Percentiles rank a stretch among this genome's conserved stretches.
phyloP scores from a whole-genome alignment of 1,284 basidiomycete genomes.

The Cerrena zonata region DNA sequence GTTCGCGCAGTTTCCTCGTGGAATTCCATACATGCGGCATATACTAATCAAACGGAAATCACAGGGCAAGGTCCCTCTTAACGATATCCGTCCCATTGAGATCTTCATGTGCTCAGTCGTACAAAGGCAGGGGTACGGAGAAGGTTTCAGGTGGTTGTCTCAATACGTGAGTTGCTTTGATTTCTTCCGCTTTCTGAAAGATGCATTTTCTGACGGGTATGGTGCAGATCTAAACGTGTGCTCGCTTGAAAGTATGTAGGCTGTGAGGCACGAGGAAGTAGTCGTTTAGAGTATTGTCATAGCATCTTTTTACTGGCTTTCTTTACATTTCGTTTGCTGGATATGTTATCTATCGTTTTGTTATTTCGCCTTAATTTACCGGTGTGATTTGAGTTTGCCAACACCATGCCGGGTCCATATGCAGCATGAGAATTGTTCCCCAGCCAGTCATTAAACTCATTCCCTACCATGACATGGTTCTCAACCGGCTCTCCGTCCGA shows the following conservation, averaged over 20 bases:
- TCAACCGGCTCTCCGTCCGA: neutral
- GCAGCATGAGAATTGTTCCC: no score
- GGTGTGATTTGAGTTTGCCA: no score
- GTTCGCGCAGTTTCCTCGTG: constrained; percentile 38
- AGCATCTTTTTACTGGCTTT: constrained; percentile 5
- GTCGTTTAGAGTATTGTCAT: constrained; percentile 6
- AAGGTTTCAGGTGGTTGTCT: constrained; percentile 97
- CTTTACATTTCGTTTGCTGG: constrained; percentile 7
- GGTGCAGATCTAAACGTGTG: constrained; percentile 28
- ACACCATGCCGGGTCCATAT: no score
- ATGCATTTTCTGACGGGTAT: neutral
- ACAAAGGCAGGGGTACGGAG: constrained; percentile 97
- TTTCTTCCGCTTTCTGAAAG: neutral
- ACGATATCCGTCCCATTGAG: constrained; percentile 96
- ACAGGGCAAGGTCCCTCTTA: constrained; percentile 93
- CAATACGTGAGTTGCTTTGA: constrained; percentile 73
- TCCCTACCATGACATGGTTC: neutral
- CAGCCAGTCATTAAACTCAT: no score
- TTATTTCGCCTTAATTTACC: no score
- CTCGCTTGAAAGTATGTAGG: neutral
- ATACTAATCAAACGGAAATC: constrained; percentile 3
- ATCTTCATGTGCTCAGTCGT: constrained; percentile 99
- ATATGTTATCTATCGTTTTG: constrained; percentile 9
- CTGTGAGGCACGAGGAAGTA: constrained; percentile 5
- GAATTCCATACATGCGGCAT: neutral